phyloP scores from a whole-genome alignment of 768 basidiomycete species.

The Collybia nuda region DNA sequence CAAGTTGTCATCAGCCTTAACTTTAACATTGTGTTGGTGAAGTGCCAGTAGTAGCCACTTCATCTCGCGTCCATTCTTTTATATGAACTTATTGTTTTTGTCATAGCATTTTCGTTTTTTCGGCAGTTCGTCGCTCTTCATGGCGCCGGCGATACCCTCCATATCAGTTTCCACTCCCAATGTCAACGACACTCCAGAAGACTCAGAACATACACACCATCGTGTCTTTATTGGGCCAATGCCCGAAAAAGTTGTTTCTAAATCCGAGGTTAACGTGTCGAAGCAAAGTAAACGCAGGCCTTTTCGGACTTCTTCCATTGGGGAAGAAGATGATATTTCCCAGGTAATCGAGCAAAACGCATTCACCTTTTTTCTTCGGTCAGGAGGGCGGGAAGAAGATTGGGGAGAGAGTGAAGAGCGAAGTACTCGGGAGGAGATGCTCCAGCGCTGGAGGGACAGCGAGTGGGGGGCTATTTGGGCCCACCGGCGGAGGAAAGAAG shows the following conservation, averaged over 20 bases:
- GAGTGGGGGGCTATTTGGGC: slow-evolving; percentile 59
- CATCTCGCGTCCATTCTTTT: background rate
- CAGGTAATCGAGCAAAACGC: slow-evolving; percentile 62
- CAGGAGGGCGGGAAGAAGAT: slow-evolving; percentile 64
- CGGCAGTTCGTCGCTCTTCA: background rate
- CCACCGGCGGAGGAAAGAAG: slow-evolving; percentile 31
- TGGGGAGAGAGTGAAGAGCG: slow-evolving; percentile 62
- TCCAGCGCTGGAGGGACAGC: slow-evolving; percentile 60
- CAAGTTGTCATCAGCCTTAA: too few relatives aligned
- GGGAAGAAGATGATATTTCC: slow-evolving; percentile 32
- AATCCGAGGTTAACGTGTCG: slow-evolving; percentile 32
- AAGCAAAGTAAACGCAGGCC: slow-evolving; percentile 24
- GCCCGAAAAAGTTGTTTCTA: slow-evolving; percentile 57
- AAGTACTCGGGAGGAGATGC: slow-evolving; percentile 54
- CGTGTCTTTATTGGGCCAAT: slow-evolving; percentile 78
- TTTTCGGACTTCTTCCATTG: slow-evolving; percentile 21
- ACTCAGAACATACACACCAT: slow-evolving; percentile 33
- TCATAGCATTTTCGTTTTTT: background rate
- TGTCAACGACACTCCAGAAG: slow-evolving; percentile 1
- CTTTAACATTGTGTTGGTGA: too few relatives aligned
- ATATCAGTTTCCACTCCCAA: slow-evolving; percentile 13
- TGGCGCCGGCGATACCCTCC: slow-evolving; percentile 12
- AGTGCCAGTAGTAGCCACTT: too few relatives aligned
- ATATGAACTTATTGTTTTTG: background rate
- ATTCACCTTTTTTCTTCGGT: slow-evolving; percentile 57